Evolutionary conservation across 1,284 basidiomycete genomes (phyloP), one percentile per base, ranked within the genome.

Genomic region (Leccinum fuscescens): DNA sequence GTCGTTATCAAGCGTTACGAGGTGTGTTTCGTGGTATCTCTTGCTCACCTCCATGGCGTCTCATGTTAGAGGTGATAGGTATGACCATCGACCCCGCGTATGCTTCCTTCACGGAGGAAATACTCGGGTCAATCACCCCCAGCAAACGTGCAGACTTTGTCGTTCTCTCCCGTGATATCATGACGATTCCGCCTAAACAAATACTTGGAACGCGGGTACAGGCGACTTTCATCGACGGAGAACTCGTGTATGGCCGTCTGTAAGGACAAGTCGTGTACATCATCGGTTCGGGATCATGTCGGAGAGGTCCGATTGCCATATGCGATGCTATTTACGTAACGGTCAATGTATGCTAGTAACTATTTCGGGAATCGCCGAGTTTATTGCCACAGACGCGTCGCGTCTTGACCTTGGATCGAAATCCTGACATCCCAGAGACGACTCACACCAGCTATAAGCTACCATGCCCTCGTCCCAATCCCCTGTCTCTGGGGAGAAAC

Each of bases 131-230:
- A 2, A 80, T 96, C 46, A 81, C 83, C 33, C 73, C 80, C 3
- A 92, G 93, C n/a, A 94, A 93, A 69, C 79, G 82, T 39, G 94
- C 93, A 17, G 94, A 97, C 72, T 92, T 89, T 64, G 86, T 92
- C 20, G 79, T 96, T 12, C 80, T 94, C 58, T 90, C 91, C 24
- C 84, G 86, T 66, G 87, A 96, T 73, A 89, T 96, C 65, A 89
- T 96, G 86, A 78, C 78, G 4, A 75, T 93, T 29, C 78, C 86
- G 4, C 72, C 76, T 1, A 69, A 79, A 42, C 78, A 86, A 60
- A 86, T 96, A 54, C 78, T 95, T 27, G 69, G 78, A n/a, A 89
- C 92, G 5, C 78, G 82, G 63, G 90, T 92, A 44, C 76, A 88
- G 37, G 85, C 86, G 2, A 95, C 93, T 4, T 84, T 90, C 54